phyloP scores from a whole-genome alignment of 140 eudicot genomes.

The Erigeron philadelphicus region DNA sequence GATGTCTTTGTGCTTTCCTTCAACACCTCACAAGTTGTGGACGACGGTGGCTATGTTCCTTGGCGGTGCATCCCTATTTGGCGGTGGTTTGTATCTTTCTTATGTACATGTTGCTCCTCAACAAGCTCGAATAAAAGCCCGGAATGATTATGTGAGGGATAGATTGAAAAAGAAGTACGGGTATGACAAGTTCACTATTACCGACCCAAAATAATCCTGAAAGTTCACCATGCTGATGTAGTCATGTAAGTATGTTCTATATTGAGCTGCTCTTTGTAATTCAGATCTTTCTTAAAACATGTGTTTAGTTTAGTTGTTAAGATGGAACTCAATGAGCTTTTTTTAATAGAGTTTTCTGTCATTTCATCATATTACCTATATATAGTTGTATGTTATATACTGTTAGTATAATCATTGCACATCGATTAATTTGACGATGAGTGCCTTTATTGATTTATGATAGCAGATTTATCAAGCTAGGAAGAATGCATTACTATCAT shows the following conservation, averaged over 20 bases:
- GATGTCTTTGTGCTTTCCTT: constrained; percentile 70
- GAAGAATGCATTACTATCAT: constrained; percentile 9
- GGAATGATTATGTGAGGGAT: constrained; percentile 62
- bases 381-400: background rate
- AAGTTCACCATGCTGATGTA: constrained; percentile 2
- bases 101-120: constrained; percentile 72
- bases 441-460: constrained; percentile 3
- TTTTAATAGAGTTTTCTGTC: background rate
- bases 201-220: constrained; percentile 7
- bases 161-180: constrained; percentile 62
- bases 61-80: constrained; percentile 56
- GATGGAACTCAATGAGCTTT: background rate
- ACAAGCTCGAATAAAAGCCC: constrained; percentile 76
- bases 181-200: constrained; percentile 27
- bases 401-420: background rate
- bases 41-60: constrained; percentile 52
- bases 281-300: background rate
- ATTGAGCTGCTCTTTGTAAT: background rate
- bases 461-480: background rate
- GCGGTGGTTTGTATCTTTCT: constrained; percentile 65
- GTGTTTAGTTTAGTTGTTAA: background rate
- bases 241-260: constrained; percentile 22
- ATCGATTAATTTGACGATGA: constrained; percentile 6
- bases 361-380: background rate
- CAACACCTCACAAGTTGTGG: constrained; percentile 57